phyloP scores from a whole-genome alignment of 1,284 basidiomycete species.

The Boletus sp. region DNA sequence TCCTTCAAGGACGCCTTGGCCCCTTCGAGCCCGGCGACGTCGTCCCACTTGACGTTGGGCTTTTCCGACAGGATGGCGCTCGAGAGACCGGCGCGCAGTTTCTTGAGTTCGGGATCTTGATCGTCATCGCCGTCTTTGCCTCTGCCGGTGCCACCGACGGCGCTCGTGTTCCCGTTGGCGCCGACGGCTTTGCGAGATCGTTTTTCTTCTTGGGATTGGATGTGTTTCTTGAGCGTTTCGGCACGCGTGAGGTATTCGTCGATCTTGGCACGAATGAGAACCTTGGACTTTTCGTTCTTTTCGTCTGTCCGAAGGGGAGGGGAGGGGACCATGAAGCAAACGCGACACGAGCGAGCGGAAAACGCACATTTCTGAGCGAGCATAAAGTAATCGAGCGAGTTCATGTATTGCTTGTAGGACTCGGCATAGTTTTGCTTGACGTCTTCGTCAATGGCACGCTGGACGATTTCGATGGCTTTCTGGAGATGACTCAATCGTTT shows the following conservation, averaged over 20 bases:
- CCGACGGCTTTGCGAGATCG: slow-evolving; percentile 77
- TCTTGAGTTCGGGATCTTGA: slow-evolving; percentile 92
- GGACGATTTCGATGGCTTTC: slow-evolving; percentile 95
- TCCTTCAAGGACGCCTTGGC: slow-evolving; percentile 98
- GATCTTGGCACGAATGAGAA: slow-evolving; percentile 88
- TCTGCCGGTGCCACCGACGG: slow-evolving; percentile 67
- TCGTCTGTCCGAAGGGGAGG: slow-evolving; percentile 64
- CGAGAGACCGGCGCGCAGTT: slow-evolving; percentile 86
- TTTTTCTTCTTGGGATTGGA: slow-evolving; percentile 70
- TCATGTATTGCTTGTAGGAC: slow-evolving; percentile 94
- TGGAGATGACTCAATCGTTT: slow-evolving; percentile 42
- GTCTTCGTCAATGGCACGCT: slow-evolving; percentile 95
- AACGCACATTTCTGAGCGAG: slow-evolving; percentile 69
- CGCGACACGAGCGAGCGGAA: not conserved
- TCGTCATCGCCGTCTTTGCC: slow-evolving; percentile 79
- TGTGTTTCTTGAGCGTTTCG: slow-evolving; percentile 89
- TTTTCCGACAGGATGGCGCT: slow-evolving; percentile 93
- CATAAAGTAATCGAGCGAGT: slow-evolving; percentile 98
- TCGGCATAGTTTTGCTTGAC: slow-evolving; percentile 92
- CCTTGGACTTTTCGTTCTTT: slow-evolving; percentile 94
- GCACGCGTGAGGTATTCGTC: slow-evolving; percentile 93
- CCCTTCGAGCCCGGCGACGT: slow-evolving; percentile 93
- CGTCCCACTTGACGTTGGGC: slow-evolving; percentile 97
- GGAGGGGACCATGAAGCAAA: not conserved
- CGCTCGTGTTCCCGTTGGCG: slow-evolving; percentile 68